Evolutionary conservation across 2,329 filamentous ascomycete species (phyloP).

Genomic region (Paracamarosporium sp.): DNA sequence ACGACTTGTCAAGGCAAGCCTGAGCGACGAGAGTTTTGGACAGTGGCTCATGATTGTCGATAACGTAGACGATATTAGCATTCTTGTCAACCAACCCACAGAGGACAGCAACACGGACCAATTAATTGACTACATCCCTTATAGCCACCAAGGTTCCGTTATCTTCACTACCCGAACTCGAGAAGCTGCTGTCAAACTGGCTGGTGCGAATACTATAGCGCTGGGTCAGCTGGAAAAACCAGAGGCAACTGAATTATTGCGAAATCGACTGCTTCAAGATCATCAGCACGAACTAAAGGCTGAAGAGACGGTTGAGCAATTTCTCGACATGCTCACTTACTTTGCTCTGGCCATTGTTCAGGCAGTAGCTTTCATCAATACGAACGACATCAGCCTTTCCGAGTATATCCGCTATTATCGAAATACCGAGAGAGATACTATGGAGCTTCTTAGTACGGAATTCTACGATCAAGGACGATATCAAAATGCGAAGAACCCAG

Average conservation of each 20-base stretch:
- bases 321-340: constrained; percentile 35
- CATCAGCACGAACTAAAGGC: constrained; percentile 4
- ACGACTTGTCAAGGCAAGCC: constrained; percentile 39
- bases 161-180: constrained; percentile 50
- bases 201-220: constrained; percentile 32
- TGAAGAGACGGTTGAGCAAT: constrained; percentile 6
- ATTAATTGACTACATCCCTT: constrained; percentile 43
- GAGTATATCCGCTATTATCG: constrained; percentile 16
- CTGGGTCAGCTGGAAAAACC: constrained; percentile 36
- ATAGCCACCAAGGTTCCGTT: constrained; percentile 37
- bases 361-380: constrained; percentile 38
- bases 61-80: neutral
- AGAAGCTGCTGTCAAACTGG: constrained; percentile 35
- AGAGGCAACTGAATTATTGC: constrained; percentile 26
- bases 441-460: constrained; percentile 36
- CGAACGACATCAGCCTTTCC: constrained; percentile 15
- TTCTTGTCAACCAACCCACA: neutral
- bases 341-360: constrained; percentile 23
- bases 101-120: constrained; percentile 5
- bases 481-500: constrained; percentile 34
- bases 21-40: constrained; percentile 31
- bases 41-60: neutral
- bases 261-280: constrained; percentile 3
- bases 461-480: constrained; percentile 42
- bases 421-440: constrained; percentile 27